These are phyloP conservation scores for Globisporangium spinosum DNA, from an alignment of 352 stramenopile genomes.

Conservation along the genomic window DNA sequence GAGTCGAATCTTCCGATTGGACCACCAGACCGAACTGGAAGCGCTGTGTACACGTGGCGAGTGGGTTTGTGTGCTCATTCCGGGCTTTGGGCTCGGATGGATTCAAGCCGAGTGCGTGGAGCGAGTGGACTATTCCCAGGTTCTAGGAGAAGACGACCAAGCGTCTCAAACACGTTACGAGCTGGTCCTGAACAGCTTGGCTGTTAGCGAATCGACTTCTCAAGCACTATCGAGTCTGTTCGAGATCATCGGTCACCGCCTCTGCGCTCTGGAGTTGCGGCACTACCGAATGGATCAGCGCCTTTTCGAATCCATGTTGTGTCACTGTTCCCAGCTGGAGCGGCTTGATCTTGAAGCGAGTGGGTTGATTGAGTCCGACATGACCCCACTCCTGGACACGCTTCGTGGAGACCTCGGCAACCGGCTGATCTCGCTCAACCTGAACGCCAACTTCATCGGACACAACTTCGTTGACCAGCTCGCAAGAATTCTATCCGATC, in stretches of 20 bases:
- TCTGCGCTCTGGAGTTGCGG: slow-evolving; percentile 12
- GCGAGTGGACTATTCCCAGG: not conserved
- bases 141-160: not conserved
- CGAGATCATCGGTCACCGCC: slow-evolving; percentile 3
- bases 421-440: slow-evolving; percentile 8
- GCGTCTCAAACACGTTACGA: slow-evolving; percentile 2
- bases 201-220: slow-evolving; percentile 1
- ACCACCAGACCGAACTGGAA: slow-evolving; percentile 5
- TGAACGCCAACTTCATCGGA: slow-evolving; percentile 14
- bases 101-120: not conserved
- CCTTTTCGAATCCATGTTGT: not conserved
- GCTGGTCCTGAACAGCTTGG: slow-evolving; percentile 8
- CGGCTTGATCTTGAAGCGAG: slow-evolving; percentile 13
- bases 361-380: not conserved
- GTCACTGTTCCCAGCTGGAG: slow-evolving; percentile 9
- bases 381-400: not conserved
- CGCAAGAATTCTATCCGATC: not conserved
- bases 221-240: slow-evolving; percentile 8
- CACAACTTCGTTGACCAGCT: not conserved
- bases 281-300: not conserved
- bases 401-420: slow-evolving; percentile 6
- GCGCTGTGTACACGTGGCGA: not conserved
- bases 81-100: slow-evolving; percentile 15
- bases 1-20: not conserved
- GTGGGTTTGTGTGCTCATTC: slow-evolving; percentile 8